phyloP scores from a whole-genome alignment of 2,329 filamentous ascomycete genomes.

The Aureobasidium subglaciale region DNA sequence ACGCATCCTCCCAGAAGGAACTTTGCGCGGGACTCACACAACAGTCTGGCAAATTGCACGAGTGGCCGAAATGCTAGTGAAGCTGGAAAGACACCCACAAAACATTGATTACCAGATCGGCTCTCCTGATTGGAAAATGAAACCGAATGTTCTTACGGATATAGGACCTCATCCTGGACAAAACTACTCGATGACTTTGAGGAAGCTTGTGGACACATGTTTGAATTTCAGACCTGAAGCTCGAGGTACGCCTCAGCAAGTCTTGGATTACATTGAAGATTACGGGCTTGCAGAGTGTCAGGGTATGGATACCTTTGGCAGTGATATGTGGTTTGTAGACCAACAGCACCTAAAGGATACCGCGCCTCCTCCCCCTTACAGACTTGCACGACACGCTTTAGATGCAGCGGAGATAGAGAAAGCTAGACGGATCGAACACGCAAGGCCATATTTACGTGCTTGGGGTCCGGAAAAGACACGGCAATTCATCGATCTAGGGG shows the following conservation, averaged over 20 bases:
- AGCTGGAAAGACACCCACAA: background rate
- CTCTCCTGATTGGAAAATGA: no score
- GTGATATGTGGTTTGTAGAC: background rate
- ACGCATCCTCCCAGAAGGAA: background rate
- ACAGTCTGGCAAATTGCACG: background rate
- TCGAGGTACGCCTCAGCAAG: background rate
- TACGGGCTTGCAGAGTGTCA: background rate
- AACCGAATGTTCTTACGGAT: no score
- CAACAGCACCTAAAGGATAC: background rate
- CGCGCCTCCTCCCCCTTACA: background rate
- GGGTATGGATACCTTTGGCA: background rate
- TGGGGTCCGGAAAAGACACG: background rate
- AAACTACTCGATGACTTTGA: background rate
- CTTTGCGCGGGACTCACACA: background rate
- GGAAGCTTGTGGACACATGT: background rate
- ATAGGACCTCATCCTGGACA: background rate
- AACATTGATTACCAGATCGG: background rate
- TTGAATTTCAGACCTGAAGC: background rate
- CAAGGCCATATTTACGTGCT: background rate
- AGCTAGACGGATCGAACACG: background rate
- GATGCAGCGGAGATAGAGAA: background rate
- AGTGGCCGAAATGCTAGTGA: background rate
- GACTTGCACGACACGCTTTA: background rate
- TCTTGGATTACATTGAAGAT: background rate
- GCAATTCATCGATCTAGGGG: background rate